Conservation (phyloP, 345 rosid genomes). For the Xanthoceras sorbifolium region DNA sequence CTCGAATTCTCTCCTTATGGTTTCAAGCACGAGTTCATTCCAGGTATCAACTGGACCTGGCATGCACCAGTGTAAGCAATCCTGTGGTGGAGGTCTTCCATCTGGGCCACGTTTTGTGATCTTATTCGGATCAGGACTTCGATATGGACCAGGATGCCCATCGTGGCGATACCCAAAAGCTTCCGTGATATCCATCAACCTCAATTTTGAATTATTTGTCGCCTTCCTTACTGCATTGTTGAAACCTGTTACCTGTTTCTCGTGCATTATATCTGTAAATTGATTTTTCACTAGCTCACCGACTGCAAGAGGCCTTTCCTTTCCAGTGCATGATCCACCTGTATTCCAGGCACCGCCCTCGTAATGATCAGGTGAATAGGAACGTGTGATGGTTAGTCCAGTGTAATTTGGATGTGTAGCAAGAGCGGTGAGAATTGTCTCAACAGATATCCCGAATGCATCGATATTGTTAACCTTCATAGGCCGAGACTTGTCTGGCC, state of each 20-base stretch:
- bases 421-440: slow-evolving; percentile 70
- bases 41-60: slow-evolving; percentile 96
- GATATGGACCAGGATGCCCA: slow-evolving; percentile 96
- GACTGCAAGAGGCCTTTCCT: slow-evolving; percentile 57
- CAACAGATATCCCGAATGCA: slow-evolving; percentile 87
- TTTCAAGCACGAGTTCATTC: slow-evolving; percentile 91
- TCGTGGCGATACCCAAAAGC: slow-evolving; percentile 88
- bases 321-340: slow-evolving; percentile 97
- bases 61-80: slow-evolving; percentile 99
- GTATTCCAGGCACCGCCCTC: slow-evolving; percentile 99
- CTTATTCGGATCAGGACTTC: slow-evolving; percentile 84
- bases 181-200: slow-evolving; percentile 85
- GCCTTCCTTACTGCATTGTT: slow-evolving; percentile 46
- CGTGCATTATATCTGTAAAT: slow-evolving; percentile 73
- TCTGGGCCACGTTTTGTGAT: slow-evolving; percentile 73
- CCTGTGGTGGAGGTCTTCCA: slow-evolving; percentile 93
- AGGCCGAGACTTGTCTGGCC: slow-evolving; percentile 68
- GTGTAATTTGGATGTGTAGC: slow-evolving; percentile 74
- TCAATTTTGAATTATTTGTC: slow-evolving; percentile 50
- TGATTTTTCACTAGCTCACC: slow-evolving; percentile 80
- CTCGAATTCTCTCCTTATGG: slow-evolving; percentile 67
- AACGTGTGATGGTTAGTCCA: slow-evolving; percentile 74
- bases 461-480: slow-evolving; percentile 81
- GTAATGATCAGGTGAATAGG: slow-evolving; percentile 95
- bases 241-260: slow-evolving; percentile 78